phyloP scores from a whole-genome alignment of 2,329 filamentous ascomycete species.

The Colletotrichum echinochloae region DNA sequence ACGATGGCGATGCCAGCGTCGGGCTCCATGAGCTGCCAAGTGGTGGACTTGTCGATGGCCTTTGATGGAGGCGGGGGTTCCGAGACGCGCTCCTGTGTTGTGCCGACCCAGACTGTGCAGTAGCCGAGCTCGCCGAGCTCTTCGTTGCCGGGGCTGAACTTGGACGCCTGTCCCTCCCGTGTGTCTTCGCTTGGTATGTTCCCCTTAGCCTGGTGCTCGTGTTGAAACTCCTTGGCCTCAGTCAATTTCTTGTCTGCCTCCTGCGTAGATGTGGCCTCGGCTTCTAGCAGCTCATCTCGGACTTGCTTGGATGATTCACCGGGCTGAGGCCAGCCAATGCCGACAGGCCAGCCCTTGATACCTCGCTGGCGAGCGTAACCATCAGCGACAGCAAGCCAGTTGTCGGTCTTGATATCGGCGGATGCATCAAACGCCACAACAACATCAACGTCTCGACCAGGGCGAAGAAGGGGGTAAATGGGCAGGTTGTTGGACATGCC shows the following conservation, averaged over 20 bases:
- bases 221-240: slow-evolving; percentile 66
- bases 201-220: slow-evolving; percentile 44
- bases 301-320: slow-evolving; percentile 70
- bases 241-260: slow-evolving; percentile 74
- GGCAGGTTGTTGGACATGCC: slow-evolving; percentile 99
- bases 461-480: slow-evolving; percentile 91
- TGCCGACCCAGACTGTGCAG: slow-evolving; percentile 96
- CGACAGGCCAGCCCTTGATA: slow-evolving; percentile 94
- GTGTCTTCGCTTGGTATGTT: slow-evolving; percentile 43
- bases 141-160: slow-evolving; percentile 57
- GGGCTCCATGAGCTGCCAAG: slow-evolving; percentile 78
- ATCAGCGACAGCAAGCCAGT: slow-evolving; percentile 95
- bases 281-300: slow-evolving; percentile 73
- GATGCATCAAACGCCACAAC: slow-evolving; percentile 94
- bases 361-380: slow-evolving; percentile 91
- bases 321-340: slow-evolving; percentile 88
- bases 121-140: slow-evolving; percentile 78
- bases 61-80: slow-evolving; percentile 64
- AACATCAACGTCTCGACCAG: slow-evolving; percentile 88
- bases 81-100: slow-evolving; percentile 76
- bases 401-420: slow-evolving; percentile 91
- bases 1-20: slow-evolving; percentile 89
- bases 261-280: slow-evolving; percentile 69
- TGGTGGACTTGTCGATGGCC: slow-evolving; percentile 71
- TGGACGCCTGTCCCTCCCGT: slow-evolving; percentile 47